Evolutionary conservation across 495 filamentous ascomycete genomes (phyloP).

Genomic region (Neurospora sp.): DNA sequence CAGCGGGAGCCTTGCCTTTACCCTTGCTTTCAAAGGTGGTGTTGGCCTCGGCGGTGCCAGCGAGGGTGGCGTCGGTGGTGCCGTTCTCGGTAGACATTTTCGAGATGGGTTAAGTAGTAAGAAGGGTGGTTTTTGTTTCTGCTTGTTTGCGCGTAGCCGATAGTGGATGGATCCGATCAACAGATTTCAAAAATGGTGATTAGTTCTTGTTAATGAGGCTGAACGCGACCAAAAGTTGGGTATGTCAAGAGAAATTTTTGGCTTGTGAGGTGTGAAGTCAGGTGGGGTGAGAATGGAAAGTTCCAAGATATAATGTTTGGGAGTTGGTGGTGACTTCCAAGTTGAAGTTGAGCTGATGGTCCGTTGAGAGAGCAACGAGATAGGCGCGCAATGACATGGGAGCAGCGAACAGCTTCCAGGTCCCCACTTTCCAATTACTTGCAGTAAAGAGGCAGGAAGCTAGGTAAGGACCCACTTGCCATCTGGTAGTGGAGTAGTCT

Average conservation of each 20-base stretch:
- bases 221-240: not conserved
- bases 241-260: not conserved
- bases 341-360: not conserved
- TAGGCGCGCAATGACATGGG: not conserved
- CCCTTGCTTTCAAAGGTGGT: slow-evolving; percentile 26
- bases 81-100: slow-evolving; percentile 32
- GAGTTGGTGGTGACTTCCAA: not conserved
- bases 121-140: not conserved
- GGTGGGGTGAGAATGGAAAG: not conserved
- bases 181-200: not conserved
- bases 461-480: not conserved
- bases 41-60: slow-evolving; percentile 21
- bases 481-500: not conserved
- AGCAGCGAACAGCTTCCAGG: not conserved
- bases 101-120: slow-evolving; percentile 2
- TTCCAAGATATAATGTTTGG: not conserved
- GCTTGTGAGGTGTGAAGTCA: not conserved
- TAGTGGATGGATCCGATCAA: not conserved
- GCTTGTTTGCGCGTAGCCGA: not conserved
- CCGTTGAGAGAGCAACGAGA: not conserved
- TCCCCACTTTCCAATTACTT: not conserved
- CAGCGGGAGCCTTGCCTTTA: slow-evolving; percentile 55
- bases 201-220: not conserved
- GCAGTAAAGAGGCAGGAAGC: not conserved
- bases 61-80: slow-evolving; percentile 15